Percentiles rank a stretch among this genome's conserved stretches.
phyloP scores from a whole-genome alignment of 495 filamentous ascomycete species.

The Talaromyces nanjingensis region DNA sequence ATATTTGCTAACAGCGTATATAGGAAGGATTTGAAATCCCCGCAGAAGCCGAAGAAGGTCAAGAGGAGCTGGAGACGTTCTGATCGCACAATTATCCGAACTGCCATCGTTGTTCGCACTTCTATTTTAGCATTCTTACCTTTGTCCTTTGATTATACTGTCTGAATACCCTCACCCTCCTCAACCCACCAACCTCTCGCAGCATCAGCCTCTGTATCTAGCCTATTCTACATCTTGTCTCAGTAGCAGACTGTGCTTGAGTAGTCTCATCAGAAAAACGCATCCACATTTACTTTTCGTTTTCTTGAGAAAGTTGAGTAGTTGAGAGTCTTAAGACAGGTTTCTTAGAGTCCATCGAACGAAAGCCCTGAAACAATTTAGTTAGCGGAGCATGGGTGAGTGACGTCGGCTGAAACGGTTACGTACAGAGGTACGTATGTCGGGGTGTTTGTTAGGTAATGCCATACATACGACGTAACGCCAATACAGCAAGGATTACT shows the following conservation, averaged over 20 bases:
- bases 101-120: background rate
- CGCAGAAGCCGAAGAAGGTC: slow-evolving; percentile 28
- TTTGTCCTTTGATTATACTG: background rate
- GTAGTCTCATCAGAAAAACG: background rate
- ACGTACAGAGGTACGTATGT: background rate
- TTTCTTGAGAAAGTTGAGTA: no score
- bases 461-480: background rate
- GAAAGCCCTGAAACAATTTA: background rate
- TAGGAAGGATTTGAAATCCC: slow-evolving; percentile 51
- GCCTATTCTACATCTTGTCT: background rate
- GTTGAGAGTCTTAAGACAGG: no score
- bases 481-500: background rate
- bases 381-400: background rate
- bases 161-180: background rate
- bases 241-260: background rate
- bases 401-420: background rate
- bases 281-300: background rate
- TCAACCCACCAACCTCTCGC: background rate
- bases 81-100: slow-evolving; percentile 15
- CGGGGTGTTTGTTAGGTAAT: background rate
- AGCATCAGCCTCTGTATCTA: background rate
- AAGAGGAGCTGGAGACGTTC: slow-evolving; percentile 42
- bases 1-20: background rate
- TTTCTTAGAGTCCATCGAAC: no score
- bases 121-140: background rate